Evolutionary conservation across 805 yeast genomes (phyloP).

Genomic region (Candida multigemmis): DNA sequence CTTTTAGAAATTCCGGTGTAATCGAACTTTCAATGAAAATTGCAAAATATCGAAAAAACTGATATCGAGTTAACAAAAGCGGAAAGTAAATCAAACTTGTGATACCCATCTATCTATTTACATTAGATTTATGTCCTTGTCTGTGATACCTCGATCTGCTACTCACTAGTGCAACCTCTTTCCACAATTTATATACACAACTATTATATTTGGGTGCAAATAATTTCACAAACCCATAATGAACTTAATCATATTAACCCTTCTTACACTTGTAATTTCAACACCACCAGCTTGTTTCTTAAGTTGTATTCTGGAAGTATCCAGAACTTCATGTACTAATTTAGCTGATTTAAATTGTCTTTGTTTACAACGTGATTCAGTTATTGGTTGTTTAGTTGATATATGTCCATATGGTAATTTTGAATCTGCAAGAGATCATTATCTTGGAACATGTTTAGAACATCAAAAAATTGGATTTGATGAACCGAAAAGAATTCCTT

Average conservation of each 20-base stretch:
- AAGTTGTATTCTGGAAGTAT: conserved; percentile 28
- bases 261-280: conserved; percentile 14
- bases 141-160: too few relatives aligned
- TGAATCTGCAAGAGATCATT: conserved; percentile 40
- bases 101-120: too few relatives aligned
- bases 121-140: too few relatives aligned
- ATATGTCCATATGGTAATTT: conserved; percentile 35
- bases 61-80: too few relatives aligned
- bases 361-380: conserved; percentile 26
- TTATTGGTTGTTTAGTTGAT: conserved; percentile 37
- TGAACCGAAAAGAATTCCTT: neutral
- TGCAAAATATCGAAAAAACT: too few relatives aligned
- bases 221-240: neutral
- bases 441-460: conserved; percentile 39
- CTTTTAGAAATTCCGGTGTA: too few relatives aligned
- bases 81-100: too few relatives aligned
- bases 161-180: too few relatives aligned
- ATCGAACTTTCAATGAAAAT: too few relatives aligned
- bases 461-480: conserved; percentile 10
- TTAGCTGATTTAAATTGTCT: conserved; percentile 31
- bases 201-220: neutral
- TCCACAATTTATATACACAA: neutral
- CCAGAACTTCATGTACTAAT: conserved; percentile 20
- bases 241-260: neutral
- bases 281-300: conserved; percentile 47